A percentile compares a stretch with the other conserved stretches of the same genome.
Evolutionary conservation across 169 alveolate genomes (phyloP).

Genomic region (Babesia gibsoni): DNA sequence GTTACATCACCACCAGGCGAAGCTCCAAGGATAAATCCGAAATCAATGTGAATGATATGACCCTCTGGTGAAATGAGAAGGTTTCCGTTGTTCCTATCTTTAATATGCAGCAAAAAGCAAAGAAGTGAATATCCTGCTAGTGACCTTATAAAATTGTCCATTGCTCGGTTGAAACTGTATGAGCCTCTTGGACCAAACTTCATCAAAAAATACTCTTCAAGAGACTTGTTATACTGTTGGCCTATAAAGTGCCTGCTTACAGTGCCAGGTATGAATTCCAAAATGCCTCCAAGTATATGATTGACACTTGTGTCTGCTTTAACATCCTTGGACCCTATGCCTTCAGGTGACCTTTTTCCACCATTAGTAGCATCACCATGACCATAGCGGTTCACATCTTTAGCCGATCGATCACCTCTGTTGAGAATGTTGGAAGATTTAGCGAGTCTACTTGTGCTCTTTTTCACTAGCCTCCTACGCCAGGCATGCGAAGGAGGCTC

Average conservation of each 20-base stretch:
- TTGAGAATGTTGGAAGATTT: no score
- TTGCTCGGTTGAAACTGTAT: conserved; percentile 77
- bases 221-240: conserved; percentile 63
- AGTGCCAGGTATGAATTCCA: conserved; percentile 85
- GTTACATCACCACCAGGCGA: conserved; percentile 95
- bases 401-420: no score
- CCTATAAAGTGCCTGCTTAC: conserved; percentile 84
- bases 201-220: conserved; percentile 61
- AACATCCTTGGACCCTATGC: conserved; percentile 26
- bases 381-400: no score
- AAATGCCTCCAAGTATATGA: conserved; percentile 80
- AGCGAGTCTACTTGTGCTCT: no score
- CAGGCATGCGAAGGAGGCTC: no score
- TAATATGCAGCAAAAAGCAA: conserved; percentile 76
- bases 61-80: conserved; percentile 90
- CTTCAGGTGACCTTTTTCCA: conserved; percentile 69
- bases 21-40: conserved; percentile 93
- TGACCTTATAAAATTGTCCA: conserved; percentile 88
- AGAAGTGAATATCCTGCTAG: conserved; percentile 93
- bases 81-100: conserved; percentile 96
- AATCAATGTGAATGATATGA: conserved; percentile 95
- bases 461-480: no score
- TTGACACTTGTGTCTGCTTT: no score
- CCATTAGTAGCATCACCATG: conserved; percentile 41
- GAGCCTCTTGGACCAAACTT: conserved; percentile 46